Base-by-base conservation (phyloP, 208 protist species). In the Wallacemonas rigidus region DNA sequence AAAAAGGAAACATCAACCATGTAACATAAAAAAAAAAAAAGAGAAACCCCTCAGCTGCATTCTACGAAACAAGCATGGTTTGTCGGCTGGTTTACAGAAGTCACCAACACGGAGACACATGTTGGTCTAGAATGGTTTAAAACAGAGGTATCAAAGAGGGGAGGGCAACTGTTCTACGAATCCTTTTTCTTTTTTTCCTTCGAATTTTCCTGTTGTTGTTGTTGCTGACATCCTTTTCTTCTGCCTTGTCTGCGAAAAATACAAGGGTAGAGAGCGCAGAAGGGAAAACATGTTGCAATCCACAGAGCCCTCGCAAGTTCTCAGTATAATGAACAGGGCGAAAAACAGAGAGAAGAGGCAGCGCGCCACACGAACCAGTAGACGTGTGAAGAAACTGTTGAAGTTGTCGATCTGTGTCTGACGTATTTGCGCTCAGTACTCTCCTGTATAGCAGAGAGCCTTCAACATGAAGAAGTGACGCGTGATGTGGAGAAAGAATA, bases 31-130 rank as follows among this genome's bases (percentile, higher is more conserved):
- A 56, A 56, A 7, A 62, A 62, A 7, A 26, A 26, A 62, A 43
- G 38, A 62, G 8, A 62, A 62, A 26, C 7, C 38, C 8, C 38
- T 62, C 56, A 38, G 56, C 43, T 62, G 56, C 43, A 62, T 43
- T 62, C 56, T 62, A 62, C 56, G 56, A 26, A 7, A 38, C 6
- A 26, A 15, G 36, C 9, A 38, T 45, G 7, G 38, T 58, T 64
- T 71, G 15, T 71, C 8, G 38, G 53, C 38, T 35, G 15, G 45
- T 36, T 55, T 44, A 60, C 36, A 60, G 11, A 40, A 39, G 55
- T 15, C 55, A 60, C n/a, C n/a, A 39, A 26, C 55, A 26, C 36
- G 14, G 36, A 6, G 26, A 15, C 55, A 60, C n/a, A 60, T 40
- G 36, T 60, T 60, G n/a, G 36, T 8, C n/a, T 40, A n/a, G 17